Conservation (phyloP, 1,139 yeast genomes). For the Insectozyma bohioensis region DNA sequence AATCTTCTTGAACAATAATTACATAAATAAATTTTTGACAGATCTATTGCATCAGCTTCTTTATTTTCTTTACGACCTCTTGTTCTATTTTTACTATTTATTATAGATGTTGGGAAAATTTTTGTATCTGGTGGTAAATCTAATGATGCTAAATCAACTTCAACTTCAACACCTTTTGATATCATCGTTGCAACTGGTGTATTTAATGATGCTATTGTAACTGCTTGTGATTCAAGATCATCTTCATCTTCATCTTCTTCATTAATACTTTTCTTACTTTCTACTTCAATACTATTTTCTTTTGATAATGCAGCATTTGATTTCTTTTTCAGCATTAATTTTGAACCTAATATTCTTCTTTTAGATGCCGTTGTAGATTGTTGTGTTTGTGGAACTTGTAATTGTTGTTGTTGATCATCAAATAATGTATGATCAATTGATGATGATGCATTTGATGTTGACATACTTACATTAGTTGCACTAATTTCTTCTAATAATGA, state of each 20-base stretch:
- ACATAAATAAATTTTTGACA: slow-evolving; percentile 42
- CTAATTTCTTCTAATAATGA: slow-evolving; percentile 14
- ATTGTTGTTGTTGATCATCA: slow-evolving; percentile 7
- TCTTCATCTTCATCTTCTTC: slow-evolving; percentile 5
- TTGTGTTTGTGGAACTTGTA: slow-evolving; percentile 8
- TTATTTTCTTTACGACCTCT: slow-evolving; percentile 50
- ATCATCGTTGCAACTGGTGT: slow-evolving; percentile 26
- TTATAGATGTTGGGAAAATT: slow-evolving; percentile 34
- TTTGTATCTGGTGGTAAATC: slow-evolving; percentile 45
- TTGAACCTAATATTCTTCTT: slow-evolving; percentile 41
- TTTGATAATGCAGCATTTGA: slow-evolving; percentile 15
- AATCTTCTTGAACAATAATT: slow-evolving; percentile 61
- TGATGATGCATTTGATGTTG: slow-evolving; percentile 25
- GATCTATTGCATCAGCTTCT: slow-evolving; percentile 45
- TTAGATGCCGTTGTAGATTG: slow-evolving; percentile 35
- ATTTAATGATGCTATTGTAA: slow-evolving; percentile 14
- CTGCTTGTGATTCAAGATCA: slow-evolving; percentile 10
- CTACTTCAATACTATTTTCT: slow-evolving; percentile 8
- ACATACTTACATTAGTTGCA: slow-evolving; percentile 14
- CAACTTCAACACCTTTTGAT: slow-evolving; percentile 38
- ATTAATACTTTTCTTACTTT: slow-evolving; percentile 3
- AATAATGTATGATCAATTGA: slow-evolving; percentile 7
- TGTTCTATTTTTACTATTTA: slow-evolving; percentile 36
- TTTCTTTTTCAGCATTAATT: slow-evolving; percentile 30
- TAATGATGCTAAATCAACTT: slow-evolving; percentile 40